Base-by-base conservation (phyloP, 129 eudicot genomes). In the Centaurea solstitialis region DNA sequence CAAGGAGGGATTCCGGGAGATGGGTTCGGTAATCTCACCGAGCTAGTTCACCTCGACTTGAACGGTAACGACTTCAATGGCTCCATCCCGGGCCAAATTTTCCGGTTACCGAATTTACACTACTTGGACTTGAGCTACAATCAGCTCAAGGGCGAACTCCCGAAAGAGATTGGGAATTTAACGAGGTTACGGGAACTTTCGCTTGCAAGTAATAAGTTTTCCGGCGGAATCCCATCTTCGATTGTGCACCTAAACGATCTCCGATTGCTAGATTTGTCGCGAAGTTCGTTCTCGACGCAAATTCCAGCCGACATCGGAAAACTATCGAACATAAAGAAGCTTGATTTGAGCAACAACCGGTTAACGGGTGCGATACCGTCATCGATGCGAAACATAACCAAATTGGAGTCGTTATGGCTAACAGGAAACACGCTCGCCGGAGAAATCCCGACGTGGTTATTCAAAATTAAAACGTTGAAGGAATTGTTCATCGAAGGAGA, bases 11-110 rank as follows among this genome's bases (percentile, higher is more conserved):
- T 88, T 13, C 65, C 84, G 0, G 79, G 81, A 23, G 39, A 72
- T 1, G 92, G 92, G 73, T 80, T 90, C 53, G 85, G 85, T 38
- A 88, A 88, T 66, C 85, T 90, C 18, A 86, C 84, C 17, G 81
- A 81, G n/a, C 84, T 90, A 6, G 81, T 82, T 65, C 79, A 84
- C 47, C 92, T 90, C 47, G 95, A 90, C 76, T 76, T 88, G 89
- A 68, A n/a, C 64, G 70, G 67, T 6, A 90, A 90, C 74, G 74
- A 50, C 66, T 86, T 90, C 39, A 74, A 66, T 71, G 89, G 92
- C 40, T 68, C 81, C 0, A 88, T 90, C 43, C 90, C 94, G 4
- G 21, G 13, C 1, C 68, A 79, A 21, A 23, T 90, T 61, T 90
- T 83, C 74, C 23, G 61, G 70, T 76, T 84, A 75, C 82, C 26